A percentile compares a stretch with the other conserved stretches of the same genome.
These are phyloP conservation scores for Vitis rupestris DNA, from an alignment of 164 flowering plant species.

Conservation along the genomic window DNA sequence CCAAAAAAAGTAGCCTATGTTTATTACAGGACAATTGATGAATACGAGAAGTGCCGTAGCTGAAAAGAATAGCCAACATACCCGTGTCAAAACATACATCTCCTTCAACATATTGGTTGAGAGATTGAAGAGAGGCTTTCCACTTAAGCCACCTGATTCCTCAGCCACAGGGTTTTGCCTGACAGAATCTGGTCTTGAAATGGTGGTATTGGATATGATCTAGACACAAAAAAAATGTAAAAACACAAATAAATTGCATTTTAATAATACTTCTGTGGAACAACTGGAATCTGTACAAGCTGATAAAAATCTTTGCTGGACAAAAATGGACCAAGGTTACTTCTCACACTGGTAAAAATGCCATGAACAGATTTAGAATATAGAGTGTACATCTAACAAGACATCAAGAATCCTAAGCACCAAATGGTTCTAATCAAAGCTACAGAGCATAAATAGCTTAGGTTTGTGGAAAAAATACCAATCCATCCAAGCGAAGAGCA, in stretches of 20 bases:
- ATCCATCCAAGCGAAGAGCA: slow-evolving; percentile 91
- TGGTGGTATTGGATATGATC: slow-evolving; percentile 96
- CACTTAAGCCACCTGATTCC: slow-evolving; percentile 95
- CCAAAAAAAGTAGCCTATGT: no score
- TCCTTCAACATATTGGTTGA: slow-evolving; percentile 84
- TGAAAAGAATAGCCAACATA: slow-evolving; percentile 26
- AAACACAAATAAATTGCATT: not conserved
- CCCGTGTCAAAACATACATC: slow-evolving; percentile 89
- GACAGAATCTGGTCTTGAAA: slow-evolving; percentile 83
- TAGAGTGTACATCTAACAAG: not conserved
- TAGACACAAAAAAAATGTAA: slow-evolving; percentile 21
- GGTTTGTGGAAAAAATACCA: slow-evolving; percentile 47
- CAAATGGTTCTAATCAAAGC: not conserved
- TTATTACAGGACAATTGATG: not conserved
- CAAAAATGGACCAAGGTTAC: no score
- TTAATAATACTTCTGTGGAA: no score
- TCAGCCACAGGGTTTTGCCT: slow-evolving; percentile 52
- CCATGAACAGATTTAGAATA: not conserved
- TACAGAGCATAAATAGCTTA: not conserved
- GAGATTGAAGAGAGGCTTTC: slow-evolving; percentile 79
- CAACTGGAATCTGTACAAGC: no score
- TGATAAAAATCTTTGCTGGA: no score
- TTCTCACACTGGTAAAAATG: not conserved
- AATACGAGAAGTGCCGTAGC: not conserved
- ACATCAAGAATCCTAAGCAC: not conserved